These are phyloP conservation scores for Rubia peregrina DNA, from an alignment of 305 asterid genomes.

Conservation along the genomic window DNA sequence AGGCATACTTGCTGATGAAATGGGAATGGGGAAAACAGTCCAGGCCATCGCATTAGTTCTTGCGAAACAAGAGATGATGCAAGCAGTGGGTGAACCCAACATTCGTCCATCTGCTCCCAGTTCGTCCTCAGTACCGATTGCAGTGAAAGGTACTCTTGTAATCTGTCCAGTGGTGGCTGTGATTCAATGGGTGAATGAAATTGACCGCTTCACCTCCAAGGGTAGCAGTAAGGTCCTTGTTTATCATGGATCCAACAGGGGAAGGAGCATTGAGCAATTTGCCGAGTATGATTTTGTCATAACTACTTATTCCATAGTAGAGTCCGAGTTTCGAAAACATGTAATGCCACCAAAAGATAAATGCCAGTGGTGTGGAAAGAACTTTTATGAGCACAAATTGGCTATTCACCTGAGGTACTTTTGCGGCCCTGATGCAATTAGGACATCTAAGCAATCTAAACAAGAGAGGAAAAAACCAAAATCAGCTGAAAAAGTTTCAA, in stretches of 20 bases:
- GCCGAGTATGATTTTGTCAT: slow-evolving; percentile 77
- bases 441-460: slow-evolving; percentile 79
- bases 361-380: slow-evolving; percentile 71
- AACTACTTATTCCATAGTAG: slow-evolving; percentile 83
- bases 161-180: slow-evolving; percentile 88
- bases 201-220: slow-evolving; percentile 66
- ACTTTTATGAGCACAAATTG: slow-evolving; percentile 47
- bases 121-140: slow-evolving; percentile 41
- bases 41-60: slow-evolving; percentile 95
- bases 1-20: slow-evolving; percentile 96
- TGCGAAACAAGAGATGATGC: slow-evolving; percentile 47
- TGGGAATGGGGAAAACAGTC: slow-evolving; percentile 98
- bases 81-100: slow-evolving; percentile 30
- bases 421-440: slow-evolving; percentile 74
- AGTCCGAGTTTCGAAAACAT: slow-evolving; percentile 71
- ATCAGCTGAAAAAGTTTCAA: slow-evolving; percentile 13
- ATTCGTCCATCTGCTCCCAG: slow-evolving; percentile 39
- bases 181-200: slow-evolving; percentile 83
- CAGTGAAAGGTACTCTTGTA: slow-evolving; percentile 73
- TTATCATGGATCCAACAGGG: slow-evolving; percentile 82
- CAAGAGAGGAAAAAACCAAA: slow-evolving; percentile 52
- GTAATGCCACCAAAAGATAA: slow-evolving; percentile 78
- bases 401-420: slow-evolving; percentile 56
- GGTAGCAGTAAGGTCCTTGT: slow-evolving; percentile 73
- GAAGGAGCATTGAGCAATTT: slow-evolving; percentile 42